Conservation (phyloP, 495 filamentous ascomycete genomes). For the Tuber borchii region DNA sequence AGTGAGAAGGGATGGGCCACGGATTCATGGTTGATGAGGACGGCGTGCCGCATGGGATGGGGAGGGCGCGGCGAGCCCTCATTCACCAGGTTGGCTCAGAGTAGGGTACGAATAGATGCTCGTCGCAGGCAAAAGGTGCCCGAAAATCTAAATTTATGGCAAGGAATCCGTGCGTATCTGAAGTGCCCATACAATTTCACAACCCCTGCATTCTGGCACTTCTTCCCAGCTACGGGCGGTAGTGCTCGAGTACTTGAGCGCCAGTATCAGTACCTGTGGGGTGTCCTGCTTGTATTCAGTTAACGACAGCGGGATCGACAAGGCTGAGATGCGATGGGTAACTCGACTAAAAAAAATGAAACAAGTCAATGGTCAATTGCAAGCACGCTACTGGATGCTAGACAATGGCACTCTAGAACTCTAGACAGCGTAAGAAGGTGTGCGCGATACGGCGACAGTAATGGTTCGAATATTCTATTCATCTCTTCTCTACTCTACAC, state of each 20-base stretch:
- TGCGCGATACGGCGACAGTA: not conserved
- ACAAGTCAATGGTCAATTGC: not conserved
- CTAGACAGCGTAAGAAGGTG: not conserved
- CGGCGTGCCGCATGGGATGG: not conserved
- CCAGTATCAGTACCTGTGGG: too few species aligned
- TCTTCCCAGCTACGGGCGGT: too few species aligned
- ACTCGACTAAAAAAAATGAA: not conserved
- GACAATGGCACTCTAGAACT: not conserved
- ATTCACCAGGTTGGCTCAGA: not conserved
- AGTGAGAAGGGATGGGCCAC: not conserved
- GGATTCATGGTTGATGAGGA: not conserved
- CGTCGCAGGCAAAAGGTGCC: not conserved
- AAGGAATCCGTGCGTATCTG: not conserved
- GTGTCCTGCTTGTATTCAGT: too few species aligned
- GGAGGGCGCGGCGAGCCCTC: not conserved
- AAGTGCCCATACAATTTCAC: too few species aligned
- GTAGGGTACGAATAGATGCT: not conserved
- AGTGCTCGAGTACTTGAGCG: too few species aligned
- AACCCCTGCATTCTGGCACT: too few species aligned
- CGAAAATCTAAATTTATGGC: not conserved
- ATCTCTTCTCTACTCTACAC: not conserved
- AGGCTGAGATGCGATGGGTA: not conserved
- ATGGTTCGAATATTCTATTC: not conserved
- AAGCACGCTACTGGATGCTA: not conserved
- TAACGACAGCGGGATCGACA: not conserved